Percentiles rank a stretch among this genome's conserved stretches.
Conservation (phyloP, 1,284 basidiomycete species). For the Ceratobasidium sp. region DNA sequence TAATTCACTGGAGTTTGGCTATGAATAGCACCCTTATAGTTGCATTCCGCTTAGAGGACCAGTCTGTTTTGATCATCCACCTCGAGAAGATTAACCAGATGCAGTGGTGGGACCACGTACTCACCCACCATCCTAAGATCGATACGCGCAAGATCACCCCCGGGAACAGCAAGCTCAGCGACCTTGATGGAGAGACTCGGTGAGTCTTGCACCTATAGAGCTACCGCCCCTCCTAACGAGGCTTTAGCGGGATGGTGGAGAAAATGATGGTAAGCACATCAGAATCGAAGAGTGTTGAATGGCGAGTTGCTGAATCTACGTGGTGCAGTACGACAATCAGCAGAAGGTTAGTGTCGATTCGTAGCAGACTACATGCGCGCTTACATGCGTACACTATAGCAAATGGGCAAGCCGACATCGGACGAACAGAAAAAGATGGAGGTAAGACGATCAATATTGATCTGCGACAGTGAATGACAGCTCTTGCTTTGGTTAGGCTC, state of each 20-base stretch:
- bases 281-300: neutral
- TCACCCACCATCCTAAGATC: constrained; percentile 96
- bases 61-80: constrained; percentile 78
- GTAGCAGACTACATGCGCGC: constrained; percentile 9
- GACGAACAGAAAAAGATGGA: constrained; percentile 93
- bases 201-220: constrained; percentile 54
- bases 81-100: constrained; percentile 90
- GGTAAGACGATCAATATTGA: constrained; percentile 61
- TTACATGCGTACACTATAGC: constrained; percentile 62
- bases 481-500: constrained; percentile 64
- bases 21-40: neutral
- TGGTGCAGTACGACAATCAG: constrained; percentile 90
- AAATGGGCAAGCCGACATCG: constrained; percentile 95
- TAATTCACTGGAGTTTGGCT: constrained; percentile 59
- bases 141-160: constrained; percentile 98
- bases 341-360: constrained; percentile 76
- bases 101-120: constrained; percentile 98
- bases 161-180: constrained; percentile 94
- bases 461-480: no score
- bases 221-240: constrained; percentile 38
- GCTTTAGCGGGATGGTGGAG: constrained; percentile 92
- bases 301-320: constrained; percentile 44
- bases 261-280: constrained; percentile 97
- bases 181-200: constrained; percentile 95
- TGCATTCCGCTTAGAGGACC: constrained; percentile 73